Percentiles rank a stretch among this genome's conserved stretches.
Conservation (phyloP, 345 rosid species). For the Cardamine chenopodiifolia region DNA sequence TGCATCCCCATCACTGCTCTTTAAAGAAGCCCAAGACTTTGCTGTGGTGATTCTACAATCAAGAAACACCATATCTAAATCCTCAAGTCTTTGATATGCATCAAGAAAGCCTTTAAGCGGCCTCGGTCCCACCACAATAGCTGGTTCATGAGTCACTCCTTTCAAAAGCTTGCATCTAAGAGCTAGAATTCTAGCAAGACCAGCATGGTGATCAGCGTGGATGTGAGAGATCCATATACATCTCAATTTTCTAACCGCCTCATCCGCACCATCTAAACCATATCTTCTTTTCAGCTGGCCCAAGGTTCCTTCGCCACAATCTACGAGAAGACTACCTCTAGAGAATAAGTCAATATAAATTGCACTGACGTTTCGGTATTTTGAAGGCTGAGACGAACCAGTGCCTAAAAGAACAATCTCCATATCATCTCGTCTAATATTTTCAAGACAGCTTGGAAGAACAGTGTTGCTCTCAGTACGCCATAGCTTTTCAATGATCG, state of each 20-base stretch:
- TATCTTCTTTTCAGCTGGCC: constrained; percentile 95
- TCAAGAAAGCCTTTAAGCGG: constrained; percentile 76
- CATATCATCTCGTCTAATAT: constrained; percentile 73
- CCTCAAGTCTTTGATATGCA: constrained; percentile 90
- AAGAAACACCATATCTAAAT: constrained; percentile 85
- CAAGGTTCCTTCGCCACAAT: constrained; percentile 96
- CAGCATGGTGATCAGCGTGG: constrained; percentile 94
- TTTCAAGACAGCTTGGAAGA: constrained; percentile 74
- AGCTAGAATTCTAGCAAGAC: constrained; percentile 84
- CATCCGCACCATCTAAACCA: constrained; percentile 77
- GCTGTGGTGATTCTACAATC: constrained; percentile 76
- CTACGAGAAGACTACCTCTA: constrained; percentile 78
- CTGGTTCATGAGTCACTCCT: constrained; percentile 69
- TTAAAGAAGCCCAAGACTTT: constrained; percentile 64
- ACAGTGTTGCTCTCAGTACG: constrained; percentile 49
- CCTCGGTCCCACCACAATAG: constrained; percentile 76
- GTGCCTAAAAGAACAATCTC: constrained; percentile 94
- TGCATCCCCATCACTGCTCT: constrained; percentile 16
- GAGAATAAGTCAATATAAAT: constrained; percentile 73
- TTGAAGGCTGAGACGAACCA: constrained; percentile 98
- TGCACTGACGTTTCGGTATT: constrained; percentile 86
- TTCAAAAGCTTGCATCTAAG: constrained; percentile 72
- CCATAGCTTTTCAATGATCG: constrained; percentile 57
- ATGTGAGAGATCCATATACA: constrained; percentile 96
- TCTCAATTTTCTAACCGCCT: constrained; percentile 61